Percentiles rank a stretch among this genome's conserved stretches.
Evolutionary conservation across 192 early-diverging fungal species (phyloP).

Genomic region (Coemansia sp.): DNA sequence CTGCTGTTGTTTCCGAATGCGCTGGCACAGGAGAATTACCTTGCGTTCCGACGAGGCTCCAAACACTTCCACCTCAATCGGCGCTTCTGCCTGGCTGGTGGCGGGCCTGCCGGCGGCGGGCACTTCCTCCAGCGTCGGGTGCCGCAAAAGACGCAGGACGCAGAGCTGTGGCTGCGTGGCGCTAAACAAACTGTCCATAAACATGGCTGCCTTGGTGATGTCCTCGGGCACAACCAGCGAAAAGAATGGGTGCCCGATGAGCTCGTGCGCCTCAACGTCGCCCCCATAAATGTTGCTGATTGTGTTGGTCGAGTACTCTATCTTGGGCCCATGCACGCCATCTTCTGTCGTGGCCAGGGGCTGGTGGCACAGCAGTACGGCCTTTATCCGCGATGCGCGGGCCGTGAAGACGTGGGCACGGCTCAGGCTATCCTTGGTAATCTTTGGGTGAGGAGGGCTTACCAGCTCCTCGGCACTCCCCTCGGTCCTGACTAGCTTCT

Average conservation of each 20-base stretch:
- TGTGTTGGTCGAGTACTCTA: slow-evolving; percentile 39
- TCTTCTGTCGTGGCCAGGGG: too few relatives aligned
- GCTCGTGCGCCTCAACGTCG: slow-evolving; percentile 29
- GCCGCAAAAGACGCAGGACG: slow-evolving; percentile 3
- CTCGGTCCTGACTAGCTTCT: too few relatives aligned
- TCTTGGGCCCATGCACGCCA: slow-evolving; percentile 11
- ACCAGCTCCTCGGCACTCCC: slow-evolving; percentile 8
- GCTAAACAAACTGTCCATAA: slow-evolving; percentile 15
- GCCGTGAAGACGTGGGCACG: slow-evolving; percentile 38
- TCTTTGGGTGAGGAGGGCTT: slow-evolving; percentile 1
- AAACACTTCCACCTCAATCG: slow-evolving; percentile 30
- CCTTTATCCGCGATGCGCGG: slow-evolving; percentile 28
- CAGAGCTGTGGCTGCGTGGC: slow-evolving; percentile 26
- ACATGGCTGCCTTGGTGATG: slow-evolving; percentile 24
- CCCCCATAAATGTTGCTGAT: slow-evolving; percentile 28
- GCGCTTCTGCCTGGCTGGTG: background rate
- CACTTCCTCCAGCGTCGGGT: slow-evolving; percentile 4
- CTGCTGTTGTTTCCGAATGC: slow-evolving; percentile 1
- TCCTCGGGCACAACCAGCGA: slow-evolving; percentile 22
- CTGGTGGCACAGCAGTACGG: too few relatives aligned
- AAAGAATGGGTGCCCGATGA: slow-evolving; percentile 25
- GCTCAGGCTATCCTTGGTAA: slow-evolving; percentile 26
- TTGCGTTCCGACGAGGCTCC: slow-evolving; percentile 32
- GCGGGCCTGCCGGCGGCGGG: background rate
- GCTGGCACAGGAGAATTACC: slow-evolving; percentile 33